phyloP scores from a whole-genome alignment of 192 early-diverging fungal genomes.

The Umbelopsis isabellina region DNA sequence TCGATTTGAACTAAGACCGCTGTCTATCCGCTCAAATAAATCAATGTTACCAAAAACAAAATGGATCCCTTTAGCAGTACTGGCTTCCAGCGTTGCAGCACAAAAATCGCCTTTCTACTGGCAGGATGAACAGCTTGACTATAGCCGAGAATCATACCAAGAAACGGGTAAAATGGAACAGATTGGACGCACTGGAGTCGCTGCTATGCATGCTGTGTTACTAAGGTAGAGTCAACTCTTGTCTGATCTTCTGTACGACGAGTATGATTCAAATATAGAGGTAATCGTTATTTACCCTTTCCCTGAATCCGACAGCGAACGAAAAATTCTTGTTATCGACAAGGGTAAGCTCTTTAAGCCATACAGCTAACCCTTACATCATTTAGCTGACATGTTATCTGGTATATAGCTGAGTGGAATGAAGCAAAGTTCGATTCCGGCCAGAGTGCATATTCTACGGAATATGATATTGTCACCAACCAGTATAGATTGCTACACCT shows the following conservation, averaged over 20 bases:
- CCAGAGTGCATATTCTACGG: conserved; percentile 43
- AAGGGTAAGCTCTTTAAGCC: conserved; percentile 47
- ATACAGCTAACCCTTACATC: not conserved
- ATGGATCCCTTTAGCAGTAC: not conserved
- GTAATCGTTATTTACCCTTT: not conserved
- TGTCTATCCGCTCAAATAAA: too few relatives aligned
- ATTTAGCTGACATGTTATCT: not conserved
- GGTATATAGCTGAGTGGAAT: conserved; percentile 34
- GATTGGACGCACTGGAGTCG: conserved; percentile 48
- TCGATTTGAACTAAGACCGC: too few relatives aligned
- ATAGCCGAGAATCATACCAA: not conserved
- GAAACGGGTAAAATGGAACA: conserved; percentile 46
- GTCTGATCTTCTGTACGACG: too few relatives aligned
- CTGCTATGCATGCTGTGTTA: conserved; percentile 54
- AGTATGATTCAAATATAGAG: too few relatives aligned
- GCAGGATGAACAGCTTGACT: not conserved
- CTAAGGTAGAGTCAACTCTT: conserved; percentile 26
- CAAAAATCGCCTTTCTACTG: not conserved
- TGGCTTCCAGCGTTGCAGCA: not conserved
- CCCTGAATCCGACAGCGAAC: conserved; percentile 27
- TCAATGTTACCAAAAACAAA: not conserved
- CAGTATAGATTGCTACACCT: conserved; percentile 44
- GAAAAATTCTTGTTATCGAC: conserved; percentile 61
- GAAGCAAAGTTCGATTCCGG: conserved; percentile 43
- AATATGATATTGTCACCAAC: conserved; percentile 51